Percentiles rank a stretch among this genome's conserved stretches.
Conservation (phyloP, 768 basidiomycete species). For the Leccinellum luteum region DNA sequence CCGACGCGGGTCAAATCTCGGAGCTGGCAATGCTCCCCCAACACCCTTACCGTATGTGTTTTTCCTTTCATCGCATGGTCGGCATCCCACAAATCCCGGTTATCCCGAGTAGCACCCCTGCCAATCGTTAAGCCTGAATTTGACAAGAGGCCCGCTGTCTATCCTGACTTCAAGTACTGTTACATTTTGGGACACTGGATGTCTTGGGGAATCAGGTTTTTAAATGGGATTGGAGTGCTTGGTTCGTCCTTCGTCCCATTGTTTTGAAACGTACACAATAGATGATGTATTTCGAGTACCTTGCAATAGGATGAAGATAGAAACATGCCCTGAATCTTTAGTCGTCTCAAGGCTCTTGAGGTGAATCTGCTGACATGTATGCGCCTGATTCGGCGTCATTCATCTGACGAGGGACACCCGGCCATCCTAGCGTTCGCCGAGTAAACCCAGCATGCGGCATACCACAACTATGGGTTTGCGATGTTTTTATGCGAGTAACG, state of each 20-base stretch:
- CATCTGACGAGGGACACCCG: neutral
- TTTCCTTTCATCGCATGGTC: neutral
- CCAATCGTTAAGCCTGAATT: neutral
- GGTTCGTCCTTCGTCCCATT: neutral
- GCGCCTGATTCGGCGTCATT: neutral
- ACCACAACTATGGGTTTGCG: constrained; percentile 37
- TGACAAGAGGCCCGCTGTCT: neutral
- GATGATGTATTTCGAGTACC: neutral
- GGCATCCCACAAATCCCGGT: neutral
- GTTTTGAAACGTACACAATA: neutral
- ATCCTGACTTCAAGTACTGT: neutral
- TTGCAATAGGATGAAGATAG: neutral
- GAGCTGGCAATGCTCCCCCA: neutral
- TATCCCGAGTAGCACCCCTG: neutral
- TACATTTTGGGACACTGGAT: neutral
- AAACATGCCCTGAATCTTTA: neutral
- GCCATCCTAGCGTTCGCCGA: neutral
- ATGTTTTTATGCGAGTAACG: constrained; percentile 65
- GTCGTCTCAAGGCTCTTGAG: neutral
- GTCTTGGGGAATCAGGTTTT: neutral
- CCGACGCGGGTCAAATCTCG: neutral
- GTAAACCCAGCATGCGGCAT: neutral
- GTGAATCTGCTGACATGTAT: neutral
- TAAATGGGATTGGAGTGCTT: neutral
- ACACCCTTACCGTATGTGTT: neutral